Conservation (phyloP, 1,284 basidiomycete genomes). For the Phylloboletellus chloephorus region DNA sequence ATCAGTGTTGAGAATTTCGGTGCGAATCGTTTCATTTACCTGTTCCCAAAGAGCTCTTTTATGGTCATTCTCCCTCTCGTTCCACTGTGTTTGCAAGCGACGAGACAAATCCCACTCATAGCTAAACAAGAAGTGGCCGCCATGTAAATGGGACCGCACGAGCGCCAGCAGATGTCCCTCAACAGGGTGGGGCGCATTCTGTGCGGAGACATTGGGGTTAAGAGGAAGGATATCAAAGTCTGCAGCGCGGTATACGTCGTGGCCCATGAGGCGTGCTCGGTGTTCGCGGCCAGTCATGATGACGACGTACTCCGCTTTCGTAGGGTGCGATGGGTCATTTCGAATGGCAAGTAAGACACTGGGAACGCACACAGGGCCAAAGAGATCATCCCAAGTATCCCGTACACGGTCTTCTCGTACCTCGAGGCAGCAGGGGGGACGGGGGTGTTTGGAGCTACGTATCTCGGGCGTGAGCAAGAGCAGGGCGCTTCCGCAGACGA, state of each 20-base stretch:
- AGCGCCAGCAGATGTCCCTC: slow-evolving; percentile 87
- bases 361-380: slow-evolving; percentile 72
- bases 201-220: slow-evolving; percentile 60
- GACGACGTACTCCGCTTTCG: slow-evolving; percentile 86
- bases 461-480: slow-evolving; percentile 6
- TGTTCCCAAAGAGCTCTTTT: slow-evolving; percentile 69
- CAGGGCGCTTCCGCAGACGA: not conserved
- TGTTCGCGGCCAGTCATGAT: slow-evolving; percentile 83
- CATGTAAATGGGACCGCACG: slow-evolving; percentile 79
- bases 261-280: slow-evolving; percentile 74
- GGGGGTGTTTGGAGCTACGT: slow-evolving; percentile 49
- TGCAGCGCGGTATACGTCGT: slow-evolving; percentile 85
- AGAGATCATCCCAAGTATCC: slow-evolving; percentile 82
- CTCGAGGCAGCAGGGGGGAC: slow-evolving; percentile 51
- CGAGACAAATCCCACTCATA: slow-evolving; percentile 91
- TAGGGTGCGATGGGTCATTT: slow-evolving; percentile 7
- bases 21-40: slow-evolving; percentile 37
- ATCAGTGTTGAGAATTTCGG: slow-evolving; percentile 16
- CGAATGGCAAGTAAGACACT: slow-evolving; percentile 2
- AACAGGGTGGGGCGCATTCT: slow-evolving; percentile 71
- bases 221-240: slow-evolving; percentile 92
- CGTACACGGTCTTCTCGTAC: slow-evolving; percentile 65
- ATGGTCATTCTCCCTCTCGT: slow-evolving; percentile 43
- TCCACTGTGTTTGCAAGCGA: slow-evolving; percentile 81
- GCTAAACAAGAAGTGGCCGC: slow-evolving; percentile 84